Percentiles rank a stretch among this genome's conserved stretches.
These are phyloP conservation scores for Cenchrus fungigraminus DNA, from an alignment of 176 grass and related monocot genomes.

Conservation along the genomic window DNA sequence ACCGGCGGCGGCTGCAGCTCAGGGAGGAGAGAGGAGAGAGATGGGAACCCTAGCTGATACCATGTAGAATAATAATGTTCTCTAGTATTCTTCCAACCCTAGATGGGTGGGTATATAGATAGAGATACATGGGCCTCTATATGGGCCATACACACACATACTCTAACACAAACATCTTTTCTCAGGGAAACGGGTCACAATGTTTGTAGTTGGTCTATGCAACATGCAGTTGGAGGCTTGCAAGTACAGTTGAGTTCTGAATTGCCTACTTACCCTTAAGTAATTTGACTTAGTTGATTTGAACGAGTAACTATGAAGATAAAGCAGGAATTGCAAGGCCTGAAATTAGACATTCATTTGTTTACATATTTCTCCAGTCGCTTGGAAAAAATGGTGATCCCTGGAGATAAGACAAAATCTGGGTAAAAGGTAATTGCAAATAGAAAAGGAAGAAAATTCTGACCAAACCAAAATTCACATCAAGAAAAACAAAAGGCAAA, in stretches of 20 bases:
- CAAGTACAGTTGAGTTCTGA: background rate
- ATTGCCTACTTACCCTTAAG: conserved; percentile 5
- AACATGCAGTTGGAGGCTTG: conserved; percentile 6
- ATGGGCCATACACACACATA: no score
- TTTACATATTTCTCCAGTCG: background rate
- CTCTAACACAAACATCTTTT: no score
- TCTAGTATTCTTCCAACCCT: no score
- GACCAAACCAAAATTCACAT: background rate
- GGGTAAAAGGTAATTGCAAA: conserved; percentile 1
- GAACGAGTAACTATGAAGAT: background rate
- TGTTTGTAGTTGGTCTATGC: background rate
- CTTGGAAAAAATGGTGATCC: conserved; percentile 10
- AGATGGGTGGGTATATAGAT: no score
- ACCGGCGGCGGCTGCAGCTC: no score
- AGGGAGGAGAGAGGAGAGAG: no score
- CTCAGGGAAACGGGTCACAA: background rate
- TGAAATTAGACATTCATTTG: background rate
- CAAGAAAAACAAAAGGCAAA: background rate
- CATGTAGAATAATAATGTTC: no score
- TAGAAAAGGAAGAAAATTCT: background rate
- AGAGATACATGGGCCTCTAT: no score
- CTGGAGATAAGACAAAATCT: conserved; percentile 6
- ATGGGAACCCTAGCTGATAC: no score
- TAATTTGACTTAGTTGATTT: background rate
- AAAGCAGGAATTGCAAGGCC: conserved; percentile 21